Conservation (phyloP, 345 rosid genomes). For the Cardamine chenopodiifolia region DNA sequence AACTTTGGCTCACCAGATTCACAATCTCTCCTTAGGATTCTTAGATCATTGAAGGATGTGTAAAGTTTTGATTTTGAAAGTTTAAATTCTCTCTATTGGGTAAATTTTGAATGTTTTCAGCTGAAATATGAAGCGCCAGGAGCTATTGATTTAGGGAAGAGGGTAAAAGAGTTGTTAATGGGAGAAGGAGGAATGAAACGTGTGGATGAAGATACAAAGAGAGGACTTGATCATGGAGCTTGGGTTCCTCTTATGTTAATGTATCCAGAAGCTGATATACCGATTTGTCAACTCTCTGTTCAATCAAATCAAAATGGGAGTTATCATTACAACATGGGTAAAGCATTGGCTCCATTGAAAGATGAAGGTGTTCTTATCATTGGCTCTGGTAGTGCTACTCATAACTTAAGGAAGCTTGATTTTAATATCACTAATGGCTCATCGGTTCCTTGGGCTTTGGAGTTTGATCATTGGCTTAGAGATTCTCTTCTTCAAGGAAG, state of each 20-base stretch:
- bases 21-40: neutral
- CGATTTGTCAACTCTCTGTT: constrained; percentile 84
- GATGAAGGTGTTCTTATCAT: constrained; percentile 85
- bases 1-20: neutral
- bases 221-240: constrained; percentile 96
- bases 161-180: constrained; percentile 70
- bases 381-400: constrained; percentile 84
- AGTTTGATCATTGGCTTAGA: constrained; percentile 86
- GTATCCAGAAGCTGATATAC: constrained; percentile 91
- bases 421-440: neutral
- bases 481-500: constrained; percentile 83
- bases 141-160: constrained; percentile 74
- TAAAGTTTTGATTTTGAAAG: neutral
- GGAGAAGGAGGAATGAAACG: constrained; percentile 51
- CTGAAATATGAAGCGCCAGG: constrained; percentile 90
- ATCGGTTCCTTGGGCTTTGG: constrained; percentile 66
- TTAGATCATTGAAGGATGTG: neutral
- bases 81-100: neutral
- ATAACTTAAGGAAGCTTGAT: constrained; percentile 63
- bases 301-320: constrained; percentile 58
- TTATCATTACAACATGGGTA: constrained; percentile 84
- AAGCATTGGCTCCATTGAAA: constrained; percentile 78
- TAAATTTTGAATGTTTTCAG: constrained; percentile 40
- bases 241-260: constrained; percentile 94
- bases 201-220: constrained; percentile 62